Conservation (phyloP, 257 asterid species). For the Hygrophila difformis region DNA sequence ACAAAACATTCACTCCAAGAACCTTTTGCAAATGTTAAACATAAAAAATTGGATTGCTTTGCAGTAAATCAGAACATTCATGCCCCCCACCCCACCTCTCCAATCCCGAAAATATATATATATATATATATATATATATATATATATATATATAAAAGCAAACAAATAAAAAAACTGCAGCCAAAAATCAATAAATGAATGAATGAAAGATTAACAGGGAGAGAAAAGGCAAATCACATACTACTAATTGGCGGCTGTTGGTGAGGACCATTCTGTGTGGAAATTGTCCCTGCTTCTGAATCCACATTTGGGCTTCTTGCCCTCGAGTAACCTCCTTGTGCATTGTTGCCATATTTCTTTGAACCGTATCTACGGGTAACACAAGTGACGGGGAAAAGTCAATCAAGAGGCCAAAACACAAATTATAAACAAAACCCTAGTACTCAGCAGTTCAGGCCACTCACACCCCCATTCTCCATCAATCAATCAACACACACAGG, state of each 20-base stretch:
- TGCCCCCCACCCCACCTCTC: too few species aligned
- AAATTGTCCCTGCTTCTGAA: conserved; percentile 25
- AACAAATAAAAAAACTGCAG: too few species aligned
- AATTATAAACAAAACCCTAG: conserved; percentile 7
- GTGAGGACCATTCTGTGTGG: conserved; percentile 45
- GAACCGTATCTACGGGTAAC: conserved; percentile 21
- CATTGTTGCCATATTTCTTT: conserved; percentile 46
- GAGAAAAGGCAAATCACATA: conserved; percentile 10
- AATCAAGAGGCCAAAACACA: conserved; percentile 2
- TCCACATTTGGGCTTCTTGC: conserved; percentile 29
- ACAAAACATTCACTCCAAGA: too few species aligned
- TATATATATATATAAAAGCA: too few species aligned
- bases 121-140: too few species aligned
- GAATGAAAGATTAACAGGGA: not conserved
- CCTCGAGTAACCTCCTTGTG: conserved; percentile 52
- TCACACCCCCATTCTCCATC: conserved; percentile 10
- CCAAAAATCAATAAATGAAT: not conserved
- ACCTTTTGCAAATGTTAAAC: too few species aligned
- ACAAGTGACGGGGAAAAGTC: not conserved
- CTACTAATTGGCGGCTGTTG: conserved; percentile 23
- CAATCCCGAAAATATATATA: too few species aligned
- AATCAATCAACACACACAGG: not conserved
- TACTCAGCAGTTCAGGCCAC: not conserved
- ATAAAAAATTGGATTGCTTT: too few species aligned
- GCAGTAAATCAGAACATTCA: too few species aligned